Evolutionary conservation across 2,329 filamentous ascomycete genomes (phyloP).

Genomic region (Colletotrichum scovillei): DNA sequence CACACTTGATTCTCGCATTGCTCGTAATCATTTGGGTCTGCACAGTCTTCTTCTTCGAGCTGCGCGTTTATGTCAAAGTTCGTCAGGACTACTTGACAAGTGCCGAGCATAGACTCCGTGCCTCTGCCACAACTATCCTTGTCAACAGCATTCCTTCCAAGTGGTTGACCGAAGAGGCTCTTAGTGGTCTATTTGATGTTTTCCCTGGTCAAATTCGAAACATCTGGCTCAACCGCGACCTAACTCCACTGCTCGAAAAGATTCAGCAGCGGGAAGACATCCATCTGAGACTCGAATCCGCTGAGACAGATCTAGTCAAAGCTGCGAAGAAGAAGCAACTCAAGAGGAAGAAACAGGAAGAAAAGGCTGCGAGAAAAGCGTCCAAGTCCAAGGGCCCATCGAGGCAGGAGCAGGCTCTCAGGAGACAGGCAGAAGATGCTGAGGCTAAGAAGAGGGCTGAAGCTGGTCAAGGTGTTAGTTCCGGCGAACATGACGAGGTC

Average conservation of each 20-base stretch:
- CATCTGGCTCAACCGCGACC: conserved; percentile 95
- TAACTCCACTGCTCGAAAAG: conserved; percentile 85
- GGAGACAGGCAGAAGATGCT: conserved; percentile 59
- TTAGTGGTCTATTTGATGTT: conserved; percentile 90
- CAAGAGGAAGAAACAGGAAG: conserved; percentile 73
- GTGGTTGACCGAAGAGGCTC: conserved; percentile 86
- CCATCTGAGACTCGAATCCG: conserved; percentile 78
- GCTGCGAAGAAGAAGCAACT: conserved; percentile 82
- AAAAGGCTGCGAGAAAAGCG: conserved; percentile 71
- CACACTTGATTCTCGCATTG: conserved; percentile 84
- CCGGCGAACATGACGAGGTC: conserved; percentile 63
- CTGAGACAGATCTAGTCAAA: conserved; percentile 87
- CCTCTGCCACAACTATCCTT: conserved; percentile 94
- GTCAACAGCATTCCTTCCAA: conserved; percentile 91
- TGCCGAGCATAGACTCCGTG: conserved; percentile 91
- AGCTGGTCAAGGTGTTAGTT: conserved; percentile 59
- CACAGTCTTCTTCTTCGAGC: conserved; percentile 85
- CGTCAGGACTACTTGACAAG: conserved; percentile 95
- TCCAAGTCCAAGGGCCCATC: conserved; percentile 59
- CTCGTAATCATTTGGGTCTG: conserved; percentile 86
- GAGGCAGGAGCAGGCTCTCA: conserved; percentile 61
- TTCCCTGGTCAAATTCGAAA: conserved; percentile 96
- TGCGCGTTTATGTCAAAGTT: conserved; percentile 89
- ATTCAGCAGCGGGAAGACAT: conserved; percentile 79
- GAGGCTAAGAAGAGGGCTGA: conserved; percentile 63